phyloP scores from a whole-genome alignment of 768 basidiomycete genomes.

The Lyophyllum atratum region DNA sequence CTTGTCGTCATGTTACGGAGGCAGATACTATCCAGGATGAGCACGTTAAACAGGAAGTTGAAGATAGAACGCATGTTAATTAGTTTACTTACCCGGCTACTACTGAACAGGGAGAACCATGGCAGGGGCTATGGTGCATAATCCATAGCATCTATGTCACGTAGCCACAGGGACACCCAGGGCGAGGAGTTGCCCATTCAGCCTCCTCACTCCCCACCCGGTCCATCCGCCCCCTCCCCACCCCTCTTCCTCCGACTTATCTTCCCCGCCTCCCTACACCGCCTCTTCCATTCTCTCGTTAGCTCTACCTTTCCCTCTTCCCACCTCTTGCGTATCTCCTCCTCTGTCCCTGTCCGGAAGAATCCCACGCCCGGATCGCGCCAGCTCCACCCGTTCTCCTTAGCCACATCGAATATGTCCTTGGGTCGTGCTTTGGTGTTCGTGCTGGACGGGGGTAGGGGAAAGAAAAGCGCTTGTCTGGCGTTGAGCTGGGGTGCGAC shows the following conservation, averaged over 20 bases:
- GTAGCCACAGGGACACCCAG: too few relatives aligned
- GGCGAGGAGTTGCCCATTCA: too few relatives aligned
- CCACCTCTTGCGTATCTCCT: constrained; percentile 71
- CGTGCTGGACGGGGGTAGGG: constrained; percentile 32
- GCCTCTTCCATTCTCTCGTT: constrained; percentile 77
- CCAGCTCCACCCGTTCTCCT: constrained; percentile 53
- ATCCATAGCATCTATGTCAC: too few relatives aligned
- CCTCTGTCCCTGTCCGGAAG: constrained; percentile 50
- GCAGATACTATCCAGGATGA: too few relatives aligned
- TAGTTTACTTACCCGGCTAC: too few relatives aligned
- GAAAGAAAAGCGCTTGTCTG: constrained; percentile 66
- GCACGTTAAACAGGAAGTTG: too few relatives aligned
- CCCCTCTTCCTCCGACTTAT: constrained; percentile 54
- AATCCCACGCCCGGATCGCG: constrained; percentile 43
- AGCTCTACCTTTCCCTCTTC: constrained; percentile 67
- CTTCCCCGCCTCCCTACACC: constrained; percentile 77
- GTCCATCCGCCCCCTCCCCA: constrained; percentile 29
- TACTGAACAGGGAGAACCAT: too few relatives aligned
- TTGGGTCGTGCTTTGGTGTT: constrained; percentile 36
- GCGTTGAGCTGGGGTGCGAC: constrained; percentile 49
- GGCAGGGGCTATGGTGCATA: too few relatives aligned
- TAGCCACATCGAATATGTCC: constrained; percentile 51
- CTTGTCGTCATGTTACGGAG: too few relatives aligned
- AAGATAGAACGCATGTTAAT: too few relatives aligned
- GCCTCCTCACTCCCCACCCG: constrained; percentile 7